phyloP scores from a whole-genome alignment of 1,284 basidiomycete species.

The Mycena citricolor region DNA sequence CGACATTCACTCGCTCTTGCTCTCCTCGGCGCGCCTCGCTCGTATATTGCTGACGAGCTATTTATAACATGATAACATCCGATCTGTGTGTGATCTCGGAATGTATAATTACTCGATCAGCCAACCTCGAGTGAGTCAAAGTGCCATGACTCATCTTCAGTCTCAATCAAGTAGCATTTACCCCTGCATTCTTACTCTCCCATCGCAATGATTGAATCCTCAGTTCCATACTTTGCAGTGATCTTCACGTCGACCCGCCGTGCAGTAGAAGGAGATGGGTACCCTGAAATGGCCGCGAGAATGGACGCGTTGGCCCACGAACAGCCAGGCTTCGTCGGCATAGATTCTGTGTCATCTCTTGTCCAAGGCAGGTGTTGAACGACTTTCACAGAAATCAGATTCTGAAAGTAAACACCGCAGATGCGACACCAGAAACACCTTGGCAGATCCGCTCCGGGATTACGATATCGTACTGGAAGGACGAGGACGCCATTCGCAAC shows the following conservation, averaged over 20 bases:
- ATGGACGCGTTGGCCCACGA: conserved; percentile 12
- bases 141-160: too few relatives aligned
- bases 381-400: not conserved
- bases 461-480: conserved; percentile 20
- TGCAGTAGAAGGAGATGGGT: conserved; percentile 14
- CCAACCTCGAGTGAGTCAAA: too few relatives aligned
- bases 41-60: too few relatives aligned
- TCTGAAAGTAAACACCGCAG: not conserved
- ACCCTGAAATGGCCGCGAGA: conserved; percentile 10
- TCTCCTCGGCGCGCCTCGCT: too few relatives aligned
- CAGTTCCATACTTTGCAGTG: conserved; percentile 14
- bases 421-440: not conserved
- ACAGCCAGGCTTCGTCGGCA: conserved; percentile 16
- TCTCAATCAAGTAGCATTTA: too few relatives aligned
- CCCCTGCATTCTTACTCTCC: not conserved
- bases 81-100: too few relatives aligned
- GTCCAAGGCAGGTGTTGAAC: conserved; percentile 6
- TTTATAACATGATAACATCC: too few relatives aligned
- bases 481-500: conserved; percentile 14
- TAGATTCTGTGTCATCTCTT: conserved; percentile 11
- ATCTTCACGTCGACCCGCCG: conserved; percentile 17
- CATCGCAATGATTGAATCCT: too few relatives aligned
- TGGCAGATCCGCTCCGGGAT: conserved; percentile 11
- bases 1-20: too few relatives aligned
- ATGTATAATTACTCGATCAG: too few relatives aligned